Percentiles rank a stretch among this genome's conserved stretches.
These are phyloP conservation scores for Cylindrotheca fusiformis DNA, from an alignment of 108 stramenopile species.

Conservation along the genomic window DNA sequence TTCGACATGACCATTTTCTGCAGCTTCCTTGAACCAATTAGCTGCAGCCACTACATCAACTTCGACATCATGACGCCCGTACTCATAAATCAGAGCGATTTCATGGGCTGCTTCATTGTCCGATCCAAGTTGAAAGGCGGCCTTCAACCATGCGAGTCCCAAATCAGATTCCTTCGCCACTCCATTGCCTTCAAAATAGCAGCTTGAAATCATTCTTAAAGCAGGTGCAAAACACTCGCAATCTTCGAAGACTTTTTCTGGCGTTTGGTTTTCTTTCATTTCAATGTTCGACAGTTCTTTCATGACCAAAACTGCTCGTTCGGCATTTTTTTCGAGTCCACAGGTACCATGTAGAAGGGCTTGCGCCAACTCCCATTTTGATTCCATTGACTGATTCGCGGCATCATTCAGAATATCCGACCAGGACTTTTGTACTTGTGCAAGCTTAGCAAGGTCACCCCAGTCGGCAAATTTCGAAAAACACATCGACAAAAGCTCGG, in stretches of 20 bases:
- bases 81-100: constrained; percentile 76
- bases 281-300: constrained; percentile 45
- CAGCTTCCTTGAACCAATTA: constrained; percentile 78
- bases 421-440: constrained; percentile 72
- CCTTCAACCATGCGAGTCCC: constrained; percentile 72
- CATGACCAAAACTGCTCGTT: constrained; percentile 54
- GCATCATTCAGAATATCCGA: constrained; percentile 60
- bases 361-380: constrained; percentile 70
- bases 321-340: constrained; percentile 56
- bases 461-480: constrained; percentile 63
- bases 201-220: constrained; percentile 56
- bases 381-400: constrained; percentile 48
- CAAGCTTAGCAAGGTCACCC: constrained; percentile 79
- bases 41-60: constrained; percentile 80
- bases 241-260: constrained; percentile 4
- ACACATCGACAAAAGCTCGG: constrained; percentile 63
- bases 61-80: constrained; percentile 55
- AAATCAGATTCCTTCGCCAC: constrained; percentile 24
- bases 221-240: constrained; percentile 42
- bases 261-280: constrained; percentile 27
- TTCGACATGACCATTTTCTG: constrained; percentile 66
- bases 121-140: constrained; percentile 55
- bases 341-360: constrained; percentile 42
- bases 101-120: constrained; percentile 72
- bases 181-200: constrained; percentile 62